Percentiles rank a stretch among this genome's conserved stretches.
Evolutionary conservation across 805 yeast genomes (phyloP).

Genomic region (Ogataea neopini): DNA sequence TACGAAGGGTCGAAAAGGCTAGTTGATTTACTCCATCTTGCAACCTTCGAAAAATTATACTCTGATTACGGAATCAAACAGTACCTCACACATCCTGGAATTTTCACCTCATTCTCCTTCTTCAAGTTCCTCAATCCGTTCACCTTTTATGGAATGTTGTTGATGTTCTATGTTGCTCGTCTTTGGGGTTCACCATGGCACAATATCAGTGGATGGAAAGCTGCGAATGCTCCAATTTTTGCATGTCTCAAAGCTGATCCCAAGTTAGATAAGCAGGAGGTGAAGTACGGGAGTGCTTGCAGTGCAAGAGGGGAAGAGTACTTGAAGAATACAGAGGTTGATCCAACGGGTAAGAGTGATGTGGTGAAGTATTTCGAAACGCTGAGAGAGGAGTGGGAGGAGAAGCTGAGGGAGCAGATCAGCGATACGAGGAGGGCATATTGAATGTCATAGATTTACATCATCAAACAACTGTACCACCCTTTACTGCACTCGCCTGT

Average conservation of each 20-base stretch:
- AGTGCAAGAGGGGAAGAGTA: conserved; percentile 64
- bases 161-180: conserved; percentile 82
- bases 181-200: conserved; percentile 85
- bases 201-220: conserved; percentile 82
- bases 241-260: conserved; percentile 59
- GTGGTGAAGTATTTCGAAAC: conserved; percentile 63
- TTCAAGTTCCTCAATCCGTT: conserved; percentile 72
- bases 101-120: conserved; percentile 82
- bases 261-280: conserved; percentile 39
- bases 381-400: conserved; percentile 70
- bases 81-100: conserved; percentile 91
- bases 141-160: conserved; percentile 83
- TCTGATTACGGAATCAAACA: conserved; percentile 58
- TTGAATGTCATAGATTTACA: too few species aligned
- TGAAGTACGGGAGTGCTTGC: conserved; percentile 75
- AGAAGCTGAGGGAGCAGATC: conserved; percentile 71
- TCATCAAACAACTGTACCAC: too few species aligned
- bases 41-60: conserved; percentile 55
- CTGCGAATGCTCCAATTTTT: conserved; percentile 84
- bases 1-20: conserved; percentile 92
- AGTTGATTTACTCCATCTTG: conserved; percentile 79
- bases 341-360: conserved; percentile 63
- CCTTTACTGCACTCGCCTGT: too few species aligned
- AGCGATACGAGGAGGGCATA: conserved; percentile 30
- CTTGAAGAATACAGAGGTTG: conserved; percentile 56